Evolutionary conservation across 768 basidiomycete species (phyloP).

Genomic region (Rhodotorula kratochvilovae): DNA sequence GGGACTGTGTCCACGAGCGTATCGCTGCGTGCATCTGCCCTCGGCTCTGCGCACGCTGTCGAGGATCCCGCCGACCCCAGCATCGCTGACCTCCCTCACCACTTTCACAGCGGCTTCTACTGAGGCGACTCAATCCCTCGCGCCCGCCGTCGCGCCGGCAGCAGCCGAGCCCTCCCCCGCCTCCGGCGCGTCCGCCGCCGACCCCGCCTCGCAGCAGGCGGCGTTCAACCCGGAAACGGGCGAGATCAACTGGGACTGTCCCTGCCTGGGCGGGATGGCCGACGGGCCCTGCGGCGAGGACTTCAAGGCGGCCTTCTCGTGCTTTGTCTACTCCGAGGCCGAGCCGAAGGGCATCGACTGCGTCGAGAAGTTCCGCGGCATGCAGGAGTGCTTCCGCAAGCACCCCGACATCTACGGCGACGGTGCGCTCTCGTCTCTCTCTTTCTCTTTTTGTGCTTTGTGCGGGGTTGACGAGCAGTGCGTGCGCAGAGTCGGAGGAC

Average conservation of each 20-base stretch:
- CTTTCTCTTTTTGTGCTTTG: background rate
- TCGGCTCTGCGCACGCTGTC: too few relatives aligned
- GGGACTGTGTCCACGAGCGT: too few relatives aligned
- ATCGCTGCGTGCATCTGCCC: too few relatives aligned
- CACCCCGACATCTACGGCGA: conserved; percentile 95
- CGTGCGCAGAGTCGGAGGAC: conserved; percentile 9
- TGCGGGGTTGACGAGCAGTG: background rate
- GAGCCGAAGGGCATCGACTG: conserved; percentile 98
- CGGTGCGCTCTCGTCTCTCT: conserved; percentile 56
- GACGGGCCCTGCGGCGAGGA: conserved; percentile 89
- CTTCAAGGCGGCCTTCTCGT: conserved; percentile 93
- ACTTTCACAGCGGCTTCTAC: too few relatives aligned
- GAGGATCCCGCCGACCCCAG: background rate
- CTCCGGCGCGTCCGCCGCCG: background rate
- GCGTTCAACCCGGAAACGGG: conserved; percentile 96
- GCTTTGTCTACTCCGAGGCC: conserved; percentile 86
- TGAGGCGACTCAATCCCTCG: background rate
- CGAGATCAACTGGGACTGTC: conserved; percentile 99
- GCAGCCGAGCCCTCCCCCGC: background rate
- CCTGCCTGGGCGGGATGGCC: conserved; percentile 98
- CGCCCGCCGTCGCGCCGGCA: background rate
- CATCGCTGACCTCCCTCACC: background rate
- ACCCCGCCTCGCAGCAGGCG: conserved; percentile 43
- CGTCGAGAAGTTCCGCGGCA: conserved; percentile 91
- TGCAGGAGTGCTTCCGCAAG: conserved; percentile 95